A percentile compares a stretch with the other conserved stretches of the same genome.
These are phyloP conservation scores for Lipomyces mesembrius DNA, from an alignment of 805 yeast genomes.

Conservation along the genomic window DNA sequence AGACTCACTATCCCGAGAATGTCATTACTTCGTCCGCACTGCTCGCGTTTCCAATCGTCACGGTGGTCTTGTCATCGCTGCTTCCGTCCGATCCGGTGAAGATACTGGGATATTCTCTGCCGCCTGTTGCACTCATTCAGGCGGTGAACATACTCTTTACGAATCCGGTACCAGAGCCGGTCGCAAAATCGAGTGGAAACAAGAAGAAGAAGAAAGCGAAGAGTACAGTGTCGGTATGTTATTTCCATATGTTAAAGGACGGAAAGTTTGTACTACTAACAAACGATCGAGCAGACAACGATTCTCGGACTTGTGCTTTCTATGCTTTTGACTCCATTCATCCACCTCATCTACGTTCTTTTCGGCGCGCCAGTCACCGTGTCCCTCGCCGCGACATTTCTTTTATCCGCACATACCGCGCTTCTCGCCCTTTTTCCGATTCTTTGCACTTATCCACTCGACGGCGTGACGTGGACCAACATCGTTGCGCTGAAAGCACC, in stretches of 20 bases:
- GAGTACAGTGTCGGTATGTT: slow-evolving; percentile 6
- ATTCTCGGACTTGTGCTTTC: slow-evolving; percentile 26
- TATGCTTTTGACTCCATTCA: slow-evolving; percentile 37
- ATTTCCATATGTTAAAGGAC: neutral
- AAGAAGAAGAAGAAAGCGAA: slow-evolving; percentile 13
- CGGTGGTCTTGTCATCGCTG: slow-evolving; percentile 34
- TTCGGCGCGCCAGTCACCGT: slow-evolving; percentile 82
- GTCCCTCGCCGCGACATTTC: slow-evolving; percentile 57
- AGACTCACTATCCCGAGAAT: neutral
- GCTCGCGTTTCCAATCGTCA: slow-evolving; percentile 24
- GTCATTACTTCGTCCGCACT: slow-evolving; percentile 9
- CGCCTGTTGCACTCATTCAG: slow-evolving; percentile 5
- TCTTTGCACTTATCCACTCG: slow-evolving; percentile 59
- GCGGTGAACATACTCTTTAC: slow-evolving; percentile 2
- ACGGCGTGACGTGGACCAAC: slow-evolving; percentile 53
- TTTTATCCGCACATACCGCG: slow-evolving; percentile 66
- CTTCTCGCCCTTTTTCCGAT: slow-evolving; percentile 66
- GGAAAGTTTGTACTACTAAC: neutral
- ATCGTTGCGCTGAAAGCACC: slow-evolving; percentile 42
- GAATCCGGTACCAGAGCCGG: neutral
- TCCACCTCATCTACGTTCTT: slow-evolving; percentile 54
- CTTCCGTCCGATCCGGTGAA: slow-evolving; percentile 32
- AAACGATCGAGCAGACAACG: slow-evolving; percentile 13
- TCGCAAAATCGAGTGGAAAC: neutral
- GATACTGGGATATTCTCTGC: neutral